These are phyloP conservation scores for Hyaloperonospora arabidopsidis DNA, from an alignment of 352 stramenopile genomes.

Conservation along the genomic window DNA sequence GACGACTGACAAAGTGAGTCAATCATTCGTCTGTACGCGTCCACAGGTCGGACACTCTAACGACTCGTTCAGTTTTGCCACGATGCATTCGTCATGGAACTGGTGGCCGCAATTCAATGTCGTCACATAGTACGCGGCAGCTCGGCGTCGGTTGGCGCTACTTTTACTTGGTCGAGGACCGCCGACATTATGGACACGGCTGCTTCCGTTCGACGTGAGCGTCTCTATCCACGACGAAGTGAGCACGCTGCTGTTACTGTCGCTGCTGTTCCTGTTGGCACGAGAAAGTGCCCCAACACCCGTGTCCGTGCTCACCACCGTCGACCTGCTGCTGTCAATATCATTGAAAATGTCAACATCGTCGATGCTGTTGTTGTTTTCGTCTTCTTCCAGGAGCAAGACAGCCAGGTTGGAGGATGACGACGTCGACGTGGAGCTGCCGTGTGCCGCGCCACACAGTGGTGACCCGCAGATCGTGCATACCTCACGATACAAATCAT, in stretches of 20 bases:
- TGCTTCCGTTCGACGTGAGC: constrained; percentile 5
- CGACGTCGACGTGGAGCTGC: constrained; percentile 14
- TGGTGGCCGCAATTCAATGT: constrained; percentile 66
- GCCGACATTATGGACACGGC: constrained; percentile 12
- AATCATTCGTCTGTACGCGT: constrained; percentile 23
- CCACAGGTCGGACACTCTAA: constrained; percentile 60
- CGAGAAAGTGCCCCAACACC: constrained; percentile 2
- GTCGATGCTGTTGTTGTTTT: constrained; percentile 5
- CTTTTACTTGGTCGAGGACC: constrained; percentile 9
- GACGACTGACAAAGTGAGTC: neutral
- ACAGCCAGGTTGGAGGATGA: constrained; percentile 8
- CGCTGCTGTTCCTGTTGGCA: constrained; percentile 16
- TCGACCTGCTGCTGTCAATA: too few species aligned
- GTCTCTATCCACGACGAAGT: constrained; percentile 17
- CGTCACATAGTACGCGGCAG: constrained; percentile 53
- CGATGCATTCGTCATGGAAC: constrained; percentile 82
- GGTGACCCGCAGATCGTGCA: constrained; percentile 40
- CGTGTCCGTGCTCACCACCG: constrained; percentile 1
- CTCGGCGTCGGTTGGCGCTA: constrained; percentile 20
- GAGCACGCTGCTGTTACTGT: constrained; percentile 13
- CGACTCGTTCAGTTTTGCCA: constrained; percentile 65
- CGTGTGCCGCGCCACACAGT: constrained; percentile 40
- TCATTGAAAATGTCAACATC: neutral
- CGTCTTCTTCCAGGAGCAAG: constrained; percentile 29
- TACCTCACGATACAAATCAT: constrained; percentile 14